Conservation (phyloP, 2,329 filamentous ascomycete species). For the Knoxdaviesia capensis region DNA sequence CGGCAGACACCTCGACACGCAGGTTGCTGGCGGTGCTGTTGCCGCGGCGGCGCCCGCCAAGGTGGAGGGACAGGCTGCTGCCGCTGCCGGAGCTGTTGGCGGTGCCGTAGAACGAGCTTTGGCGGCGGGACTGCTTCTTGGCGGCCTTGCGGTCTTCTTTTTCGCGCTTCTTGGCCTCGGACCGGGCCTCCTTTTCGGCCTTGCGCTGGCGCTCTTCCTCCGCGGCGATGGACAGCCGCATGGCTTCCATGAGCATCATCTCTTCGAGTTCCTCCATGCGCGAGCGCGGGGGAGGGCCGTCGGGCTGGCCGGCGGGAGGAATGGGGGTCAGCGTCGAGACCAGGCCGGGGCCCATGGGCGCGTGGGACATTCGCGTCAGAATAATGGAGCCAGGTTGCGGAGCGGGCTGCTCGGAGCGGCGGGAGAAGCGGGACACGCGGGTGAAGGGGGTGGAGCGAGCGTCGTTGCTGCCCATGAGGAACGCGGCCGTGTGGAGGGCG, state of each 20-base stretch:
- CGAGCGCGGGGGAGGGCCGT: constrained; percentile 44
- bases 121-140: constrained; percentile 33
- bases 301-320: constrained; percentile 87
- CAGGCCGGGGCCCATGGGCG: too few species aligned
- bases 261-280: constrained; percentile 75
- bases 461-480: constrained; percentile 54
- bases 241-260: constrained; percentile 97
- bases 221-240: constrained; percentile 70
- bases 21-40: constrained; percentile 41
- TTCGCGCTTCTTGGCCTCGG: constrained; percentile 64
- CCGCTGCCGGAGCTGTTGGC: constrained; percentile 32
- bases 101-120: constrained; percentile 15
- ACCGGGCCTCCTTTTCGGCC: constrained; percentile 72
- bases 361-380: too few species aligned
- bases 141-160: constrained; percentile 67
- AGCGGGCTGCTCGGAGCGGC: too few species aligned
- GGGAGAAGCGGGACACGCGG: neutral
- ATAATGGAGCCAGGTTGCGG: too few species aligned
- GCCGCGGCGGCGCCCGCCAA: constrained; percentile 32
- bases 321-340: constrained; percentile 26
- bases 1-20: constrained; percentile 31
- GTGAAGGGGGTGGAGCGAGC: constrained; percentile 29
- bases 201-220: constrained; percentile 86
- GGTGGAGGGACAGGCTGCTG: constrained; percentile 42
- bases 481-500: constrained; percentile 83